These are phyloP conservation scores for Aechmea fasciata DNA, from an alignment of 176 grass and related monocot species.

Conservation along the genomic window DNA sequence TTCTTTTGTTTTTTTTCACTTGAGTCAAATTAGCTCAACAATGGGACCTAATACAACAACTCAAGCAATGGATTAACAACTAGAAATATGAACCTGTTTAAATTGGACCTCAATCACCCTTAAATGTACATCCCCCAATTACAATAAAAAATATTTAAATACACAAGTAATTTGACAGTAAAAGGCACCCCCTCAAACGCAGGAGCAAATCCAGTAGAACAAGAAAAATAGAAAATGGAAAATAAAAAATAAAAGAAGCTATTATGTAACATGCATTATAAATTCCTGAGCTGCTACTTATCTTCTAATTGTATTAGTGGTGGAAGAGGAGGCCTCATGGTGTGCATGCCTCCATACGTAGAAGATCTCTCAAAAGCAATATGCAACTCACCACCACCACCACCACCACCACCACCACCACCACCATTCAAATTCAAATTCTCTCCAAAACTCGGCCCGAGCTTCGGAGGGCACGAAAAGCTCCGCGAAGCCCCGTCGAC, in stretches of 20 bases:
- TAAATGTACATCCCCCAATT: too few relatives aligned
- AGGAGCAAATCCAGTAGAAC: neutral
- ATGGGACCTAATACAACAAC: too few relatives aligned
- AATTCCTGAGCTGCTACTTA: slow-evolving; percentile 5
- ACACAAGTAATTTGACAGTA: neutral
- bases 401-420: neutral
- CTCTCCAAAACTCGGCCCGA: slow-evolving; percentile 22
- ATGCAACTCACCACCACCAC: neutral
- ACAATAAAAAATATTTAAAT: neutral
- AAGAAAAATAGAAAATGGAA: neutral
- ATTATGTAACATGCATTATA: neutral
- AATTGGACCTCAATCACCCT: too few relatives aligned
- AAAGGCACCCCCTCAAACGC: neutral
- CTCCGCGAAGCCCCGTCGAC: slow-evolving; percentile 16
- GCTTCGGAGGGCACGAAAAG: slow-evolving; percentile 58
- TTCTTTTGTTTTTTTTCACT: too few relatives aligned
- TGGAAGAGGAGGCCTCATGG: slow-evolving; percentile 54
- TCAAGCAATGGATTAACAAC: too few relatives aligned
- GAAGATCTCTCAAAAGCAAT: slow-evolving; percentile 37
- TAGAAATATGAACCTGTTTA: too few relatives aligned
- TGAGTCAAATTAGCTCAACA: too few relatives aligned
- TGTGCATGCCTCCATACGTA: slow-evolving; percentile 24
- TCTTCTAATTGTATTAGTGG: slow-evolving; percentile 38
- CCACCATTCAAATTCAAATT: neutral
- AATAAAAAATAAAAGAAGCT: neutral